Base-by-base conservation (phyloP, 2,329 filamentous ascomycete genomes). In the Colletotrichum brevisporum region DNA sequence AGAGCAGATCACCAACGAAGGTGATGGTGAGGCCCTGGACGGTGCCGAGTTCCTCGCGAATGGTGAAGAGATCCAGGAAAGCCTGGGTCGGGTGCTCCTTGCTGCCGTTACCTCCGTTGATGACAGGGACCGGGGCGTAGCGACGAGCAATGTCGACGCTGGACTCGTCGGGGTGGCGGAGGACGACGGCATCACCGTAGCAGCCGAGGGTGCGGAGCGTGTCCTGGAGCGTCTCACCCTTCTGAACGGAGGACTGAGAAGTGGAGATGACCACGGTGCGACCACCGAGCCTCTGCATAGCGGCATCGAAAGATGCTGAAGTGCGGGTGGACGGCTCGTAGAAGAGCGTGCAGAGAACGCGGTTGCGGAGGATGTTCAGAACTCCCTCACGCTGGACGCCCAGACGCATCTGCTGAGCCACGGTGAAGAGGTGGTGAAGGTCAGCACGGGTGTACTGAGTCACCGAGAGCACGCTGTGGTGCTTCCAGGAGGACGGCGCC, bases 281-380 rank as follows among this genome's bases (percentile, higher is more conserved):
- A 55, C 96, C 96, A 74, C 96, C 96, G 5, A 99, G 91, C 60
- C 97, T 92, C 86, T 99, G 97, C 96, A 99, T 99, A 50, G 96
- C 96, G 65, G 95, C 93, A 78, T 99, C 96, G 76, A 99, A 99
- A 4, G 96, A 99, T 45, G 93, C 90, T 13, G 95, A 98, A 5
- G 96, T 99, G 63, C 96, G 90, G 3, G 96, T 99, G 0, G 95
- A 98, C 2, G 96, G 96, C 86, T 99, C 96, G 81, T 95, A 99
- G 88, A 99, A 99, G 84, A 99, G 90, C 2, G 94, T 96, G 83
- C 92, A 94, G 45, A 99, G 88, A 13, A 99, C 89, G 53, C 93
- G 91, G 31, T 95, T 94, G 75, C 92, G 93, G 71, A 99, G 89
- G 65, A 97, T 87, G 76, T 96, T 92, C 58, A 99, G 86, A 36